Evolutionary conservation across 495 filamentous ascomycete genomes (phyloP), one percentile per base, ranked within the genome.

Genomic region (Penicillium argentinense): DNA sequence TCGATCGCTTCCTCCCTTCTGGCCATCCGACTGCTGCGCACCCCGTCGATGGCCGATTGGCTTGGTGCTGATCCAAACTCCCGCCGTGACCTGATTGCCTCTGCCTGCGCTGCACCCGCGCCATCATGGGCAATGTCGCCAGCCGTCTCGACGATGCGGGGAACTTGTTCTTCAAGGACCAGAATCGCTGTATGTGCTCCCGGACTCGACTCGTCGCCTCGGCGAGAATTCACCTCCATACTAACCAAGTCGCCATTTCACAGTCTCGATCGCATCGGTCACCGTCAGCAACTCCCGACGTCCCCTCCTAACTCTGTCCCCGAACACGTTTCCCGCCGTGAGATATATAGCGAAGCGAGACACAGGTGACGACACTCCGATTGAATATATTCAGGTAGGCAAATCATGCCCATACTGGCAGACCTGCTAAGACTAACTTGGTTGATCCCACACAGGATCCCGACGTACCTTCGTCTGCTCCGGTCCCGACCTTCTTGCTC

Each of bases 341-440:
- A 83, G 85, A 70, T 83, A 91, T 64, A 79, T 72, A 53, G 90
- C 88, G 40, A 86, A 80, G 65, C 84, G 87, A 60, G 81, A 92
- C 28, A 36, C 72, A 7, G 82, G 85, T 37, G 93, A 98, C 59
- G 81, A 85, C 34, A 75, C 73, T 39, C 78, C 86, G 6, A 75
- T 96, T 42, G 92, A 97, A 67, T 98, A 90, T 68, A 82, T 98
- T 25, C 93, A 96, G 82, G 92, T 97, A 64, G 34, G 74, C 42
- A 24, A 24, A 37, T 22, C 18, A 22, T 7, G 17, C 7, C 12
- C 26, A 27, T 33, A 30, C 16, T 27, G 26, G 21, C 19, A 39
- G 24, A n/a, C 12, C 29, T 25, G 23, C 27, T 27, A 28, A 47
- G 28, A n/a, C 33, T 45, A 45, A 27, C 19, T 4, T 25, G 21